These are phyloP conservation scores for Saccharum hybrid DNA, from an alignment of 202 grass and related monocot species.

Conservation along the genomic window DNA sequence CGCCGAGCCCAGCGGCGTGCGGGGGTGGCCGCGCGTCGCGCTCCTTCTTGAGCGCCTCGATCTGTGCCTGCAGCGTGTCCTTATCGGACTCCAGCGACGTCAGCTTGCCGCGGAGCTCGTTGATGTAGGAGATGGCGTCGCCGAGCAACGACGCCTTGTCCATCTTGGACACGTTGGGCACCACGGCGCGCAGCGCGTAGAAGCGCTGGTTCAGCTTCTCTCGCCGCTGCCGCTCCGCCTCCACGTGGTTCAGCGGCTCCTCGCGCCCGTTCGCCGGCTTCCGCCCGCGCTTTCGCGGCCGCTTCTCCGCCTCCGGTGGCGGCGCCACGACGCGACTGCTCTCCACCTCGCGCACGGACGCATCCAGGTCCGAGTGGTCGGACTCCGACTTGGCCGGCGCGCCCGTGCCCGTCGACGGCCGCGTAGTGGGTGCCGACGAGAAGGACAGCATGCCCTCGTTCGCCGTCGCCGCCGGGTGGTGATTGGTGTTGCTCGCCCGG, in stretches of 20 bases:
- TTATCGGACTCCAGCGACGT: slow-evolving; percentile 66
- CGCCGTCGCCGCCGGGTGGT: slow-evolving; percentile 48
- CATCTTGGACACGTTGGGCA: slow-evolving; percentile 99
- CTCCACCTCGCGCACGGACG: slow-evolving; percentile 88
- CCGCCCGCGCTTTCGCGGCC: slow-evolving; percentile 83
- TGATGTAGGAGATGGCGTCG: slow-evolving; percentile 95
- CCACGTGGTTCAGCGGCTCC: slow-evolving; percentile 95
- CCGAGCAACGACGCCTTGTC: slow-evolving; percentile 96
- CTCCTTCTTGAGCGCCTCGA: slow-evolving; percentile 72
- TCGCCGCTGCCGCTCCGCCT: slow-evolving; percentile 89
- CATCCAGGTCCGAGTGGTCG: slow-evolving; percentile 90
- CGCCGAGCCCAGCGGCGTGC: slow-evolving; percentile 21
- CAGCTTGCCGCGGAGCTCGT: slow-evolving; percentile 75
- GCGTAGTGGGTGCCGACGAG: slow-evolving; percentile 63
- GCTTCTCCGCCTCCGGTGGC: slow-evolving; percentile 76
- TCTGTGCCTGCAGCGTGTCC: slow-evolving; percentile 66
- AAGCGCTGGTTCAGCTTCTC: slow-evolving; percentile 98
- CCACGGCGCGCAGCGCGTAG: slow-evolving; percentile 93
- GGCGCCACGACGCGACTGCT: slow-evolving; percentile 80
- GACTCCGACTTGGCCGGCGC: slow-evolving; percentile 75
- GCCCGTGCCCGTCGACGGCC: slow-evolving; percentile 51
- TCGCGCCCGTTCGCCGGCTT: slow-evolving; percentile 92
- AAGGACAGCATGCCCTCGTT: slow-evolving; percentile 96
- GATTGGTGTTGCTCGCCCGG: slow-evolving; percentile 78
- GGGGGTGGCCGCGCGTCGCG: slow-evolving; percentile 47